These are phyloP conservation scores for Amyloporia xantha DNA, from an alignment of 768 basidiomycete species.

Conservation along the genomic window DNA sequence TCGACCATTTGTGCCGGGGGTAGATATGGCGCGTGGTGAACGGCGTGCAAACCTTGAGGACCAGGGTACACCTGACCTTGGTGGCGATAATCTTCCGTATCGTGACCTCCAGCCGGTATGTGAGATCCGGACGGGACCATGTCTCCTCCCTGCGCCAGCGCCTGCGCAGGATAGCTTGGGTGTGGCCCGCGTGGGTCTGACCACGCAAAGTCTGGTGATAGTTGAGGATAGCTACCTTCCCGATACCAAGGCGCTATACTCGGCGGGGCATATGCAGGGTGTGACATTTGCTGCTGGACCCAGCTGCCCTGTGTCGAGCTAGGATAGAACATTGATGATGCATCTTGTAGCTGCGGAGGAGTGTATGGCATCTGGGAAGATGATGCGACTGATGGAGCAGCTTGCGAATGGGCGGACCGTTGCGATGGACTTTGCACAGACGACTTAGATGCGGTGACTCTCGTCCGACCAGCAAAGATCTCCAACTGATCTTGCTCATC, in stretches of 20 bases:
- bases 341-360: not conserved
- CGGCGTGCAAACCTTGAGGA: not conserved
- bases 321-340: not conserved
- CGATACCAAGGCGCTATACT: slow-evolving; percentile 5
- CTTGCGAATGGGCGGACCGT: not conserved
- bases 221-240: not conserved
- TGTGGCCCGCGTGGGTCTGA: slow-evolving; percentile 10
- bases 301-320: not conserved
- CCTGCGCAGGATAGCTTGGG: slow-evolving; percentile 10
- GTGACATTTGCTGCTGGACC: slow-evolving; percentile 1
- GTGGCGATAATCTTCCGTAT: not conserved
- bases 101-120: not conserved
- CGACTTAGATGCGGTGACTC: no score
- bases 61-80: not conserved
- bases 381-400: not conserved
- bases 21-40: slow-evolving; percentile 8
- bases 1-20: slow-evolving; percentile 43
- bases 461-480: slow-evolving; percentile 61
- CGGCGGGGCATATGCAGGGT: slow-evolving; percentile 13
- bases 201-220: not conserved
- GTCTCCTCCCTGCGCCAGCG: not conserved
- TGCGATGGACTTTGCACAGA: not conserved
- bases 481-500: slow-evolving; percentile 58
- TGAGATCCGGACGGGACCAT: not conserved
- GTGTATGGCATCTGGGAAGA: not conserved